Evolutionary conservation across 2,329 filamentous ascomycete genomes (phyloP).

Genomic region (Didymella exigua): DNA sequence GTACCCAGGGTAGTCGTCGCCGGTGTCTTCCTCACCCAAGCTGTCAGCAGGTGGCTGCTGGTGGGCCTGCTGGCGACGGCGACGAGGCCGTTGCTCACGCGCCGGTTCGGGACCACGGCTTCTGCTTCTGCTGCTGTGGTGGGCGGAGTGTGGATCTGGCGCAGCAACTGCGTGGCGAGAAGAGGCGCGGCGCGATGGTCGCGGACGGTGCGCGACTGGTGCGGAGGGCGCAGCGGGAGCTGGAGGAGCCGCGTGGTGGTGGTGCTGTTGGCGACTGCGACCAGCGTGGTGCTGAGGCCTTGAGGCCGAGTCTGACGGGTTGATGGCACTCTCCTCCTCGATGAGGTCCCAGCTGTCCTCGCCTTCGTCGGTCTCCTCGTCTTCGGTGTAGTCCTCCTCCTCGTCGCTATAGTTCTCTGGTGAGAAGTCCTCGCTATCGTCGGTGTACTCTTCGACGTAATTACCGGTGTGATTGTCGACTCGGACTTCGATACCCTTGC

Average conservation of each 20-base stretch:
- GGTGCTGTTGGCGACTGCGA: constrained; percentile 24
- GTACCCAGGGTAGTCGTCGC: constrained; percentile 55
- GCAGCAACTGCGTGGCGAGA: constrained; percentile 44
- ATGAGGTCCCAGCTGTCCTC: constrained; percentile 26
- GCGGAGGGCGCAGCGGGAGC: constrained; percentile 35
- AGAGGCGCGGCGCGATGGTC: constrained; percentile 49
- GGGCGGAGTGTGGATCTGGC: constrained; percentile 41
- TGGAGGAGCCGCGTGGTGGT: constrained; percentile 26
- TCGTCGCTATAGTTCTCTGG: constrained; percentile 28
- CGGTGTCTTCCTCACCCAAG: constrained; percentile 42
- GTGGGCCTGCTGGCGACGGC: constrained; percentile 42
- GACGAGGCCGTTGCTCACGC: constrained; percentile 36
- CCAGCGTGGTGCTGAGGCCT: constrained; percentile 36
- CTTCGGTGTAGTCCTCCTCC: constrained; percentile 28
- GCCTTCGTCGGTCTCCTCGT: not conserved
- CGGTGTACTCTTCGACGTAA: constrained; percentile 36
- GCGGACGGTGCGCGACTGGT: constrained; percentile 45
- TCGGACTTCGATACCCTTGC: constrained; percentile 44
- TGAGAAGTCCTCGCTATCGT: constrained; percentile 33
- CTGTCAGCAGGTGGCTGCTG: constrained; percentile 25
- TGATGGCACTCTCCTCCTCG: constrained; percentile 42
- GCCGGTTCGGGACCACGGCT: constrained; percentile 28
- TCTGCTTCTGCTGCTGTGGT: constrained; percentile 42
- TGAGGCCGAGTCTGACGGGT: constrained; percentile 58
- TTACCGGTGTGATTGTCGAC: constrained; percentile 48